Percentiles rank a stretch among this genome's conserved stretches.
phyloP scores from a whole-genome alignment of 352 stramenopile genomes.

The Aphanomyces stellatus region DNA sequence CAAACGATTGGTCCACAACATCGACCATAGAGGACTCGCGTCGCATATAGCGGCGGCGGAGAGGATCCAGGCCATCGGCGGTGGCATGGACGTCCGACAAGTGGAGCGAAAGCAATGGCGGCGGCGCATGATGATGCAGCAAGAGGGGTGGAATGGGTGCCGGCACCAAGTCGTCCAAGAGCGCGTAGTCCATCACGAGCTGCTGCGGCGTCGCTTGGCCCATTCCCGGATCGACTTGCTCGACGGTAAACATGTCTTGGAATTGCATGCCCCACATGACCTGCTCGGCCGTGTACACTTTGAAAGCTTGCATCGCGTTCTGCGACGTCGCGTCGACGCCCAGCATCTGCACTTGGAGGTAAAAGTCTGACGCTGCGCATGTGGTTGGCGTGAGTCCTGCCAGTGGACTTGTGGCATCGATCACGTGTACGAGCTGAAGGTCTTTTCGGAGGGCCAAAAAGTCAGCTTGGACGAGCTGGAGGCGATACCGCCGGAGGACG shows the following conservation, averaged over 20 bases:
- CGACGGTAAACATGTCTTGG: slow-evolving; percentile 53
- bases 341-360: slow-evolving; percentile 64
- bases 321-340: slow-evolving; percentile 74
- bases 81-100: too few species aligned
- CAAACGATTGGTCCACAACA: not conserved
- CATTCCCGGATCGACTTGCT: too few species aligned
- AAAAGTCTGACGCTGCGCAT: slow-evolving; percentile 57
- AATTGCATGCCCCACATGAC: slow-evolving; percentile 71
- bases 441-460: slow-evolving; percentile 81
- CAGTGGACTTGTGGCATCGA: slow-evolving; percentile 58
- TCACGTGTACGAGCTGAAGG: slow-evolving; percentile 65
- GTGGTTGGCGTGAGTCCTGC: slow-evolving; percentile 51
- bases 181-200: slow-evolving; percentile 72
- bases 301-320: slow-evolving; percentile 63
- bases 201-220: too few species aligned
- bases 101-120: too few species aligned
- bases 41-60: too few species aligned
- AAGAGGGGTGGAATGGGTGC: too few species aligned
- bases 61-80: too few species aligned
- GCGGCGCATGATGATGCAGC: too few species aligned
- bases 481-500: slow-evolving; percentile 36
- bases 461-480: slow-evolving; percentile 70
- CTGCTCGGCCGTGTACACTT: slow-evolving; percentile 64
- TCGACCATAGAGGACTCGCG: not conserved
- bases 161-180: slow-evolving; percentile 51